Evolutionary conservation across 805 yeast genomes (phyloP).

Genomic region (Saturnispora besseyi): DNA sequence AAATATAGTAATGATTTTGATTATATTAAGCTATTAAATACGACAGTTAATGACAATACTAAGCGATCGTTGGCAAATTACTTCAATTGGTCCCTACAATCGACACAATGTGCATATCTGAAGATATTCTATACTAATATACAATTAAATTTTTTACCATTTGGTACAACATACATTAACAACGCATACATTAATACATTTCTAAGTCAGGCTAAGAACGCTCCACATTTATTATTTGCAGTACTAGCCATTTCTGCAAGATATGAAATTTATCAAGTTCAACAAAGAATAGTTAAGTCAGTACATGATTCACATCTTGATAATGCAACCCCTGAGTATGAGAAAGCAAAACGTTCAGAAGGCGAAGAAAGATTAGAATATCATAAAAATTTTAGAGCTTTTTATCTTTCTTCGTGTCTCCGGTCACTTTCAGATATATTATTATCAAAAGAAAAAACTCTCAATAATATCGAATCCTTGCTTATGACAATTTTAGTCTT

Average conservation of each 20-base stretch:
- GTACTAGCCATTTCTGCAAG: conserved; percentile 67
- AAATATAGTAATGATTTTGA: conserved; percentile 14
- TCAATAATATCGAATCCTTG: conserved; percentile 57
- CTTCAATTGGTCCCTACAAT: conserved; percentile 25
- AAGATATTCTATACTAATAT: conserved; percentile 28
- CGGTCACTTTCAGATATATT: conserved; percentile 47
- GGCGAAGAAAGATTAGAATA: conserved; percentile 19
- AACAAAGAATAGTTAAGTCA: conserved; percentile 8
- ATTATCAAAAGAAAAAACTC: conserved; percentile 32
- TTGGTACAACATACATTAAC: conserved; percentile 27
- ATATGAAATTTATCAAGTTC: conserved; percentile 29
- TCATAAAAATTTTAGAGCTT: conserved; percentile 53
- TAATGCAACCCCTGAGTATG: background rate
- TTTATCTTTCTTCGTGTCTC: conserved; percentile 57
- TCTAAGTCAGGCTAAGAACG: conserved; percentile 31
- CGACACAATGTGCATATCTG: conserved; percentile 27
- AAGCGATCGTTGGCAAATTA: conserved; percentile 22
- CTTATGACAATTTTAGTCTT: conserved; percentile 58
- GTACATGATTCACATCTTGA: background rate
- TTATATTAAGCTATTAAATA: conserved; percentile 23
- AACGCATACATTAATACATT: conserved; percentile 28
- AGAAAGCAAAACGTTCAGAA: background rate
- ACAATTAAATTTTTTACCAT: conserved; percentile 29
- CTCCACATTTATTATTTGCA: conserved; percentile 60
- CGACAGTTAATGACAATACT: conserved; percentile 21